Percentiles rank a stretch among this genome's conserved stretches.
Evolutionary conservation across 352 stramenopile species (phyloP).

Genomic region (Phytophthora palmivora): DNA sequence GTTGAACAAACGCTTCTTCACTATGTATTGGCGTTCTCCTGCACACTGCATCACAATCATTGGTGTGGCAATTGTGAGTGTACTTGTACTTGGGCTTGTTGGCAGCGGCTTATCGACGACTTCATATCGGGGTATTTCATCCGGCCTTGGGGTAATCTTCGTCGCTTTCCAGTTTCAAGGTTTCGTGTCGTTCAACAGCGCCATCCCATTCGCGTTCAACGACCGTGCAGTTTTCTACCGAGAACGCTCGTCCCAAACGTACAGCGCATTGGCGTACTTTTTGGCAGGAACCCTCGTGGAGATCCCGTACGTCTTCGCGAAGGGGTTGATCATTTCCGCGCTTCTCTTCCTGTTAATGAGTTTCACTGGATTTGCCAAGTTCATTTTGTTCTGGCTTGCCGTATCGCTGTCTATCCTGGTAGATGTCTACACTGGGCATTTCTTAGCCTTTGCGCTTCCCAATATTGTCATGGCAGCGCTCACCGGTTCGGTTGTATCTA

Average conservation of each 20-base stretch:
- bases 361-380: constrained; percentile 46
- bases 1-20: constrained; percentile 23
- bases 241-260: constrained; percentile 81
- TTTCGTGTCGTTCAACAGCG: constrained; percentile 65
- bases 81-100: constrained; percentile 8
- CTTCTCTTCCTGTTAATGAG: constrained; percentile 43
- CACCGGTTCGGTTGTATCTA: constrained; percentile 40
- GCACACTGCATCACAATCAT: constrained; percentile 19
- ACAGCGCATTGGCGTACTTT: constrained; percentile 62
- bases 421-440: constrained; percentile 72
- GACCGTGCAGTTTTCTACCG: constrained; percentile 70
- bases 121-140: constrained; percentile 15
- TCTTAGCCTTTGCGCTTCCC: constrained; percentile 57
- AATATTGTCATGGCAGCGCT: constrained; percentile 41
- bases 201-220: constrained; percentile 66
- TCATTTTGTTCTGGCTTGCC: constrained; percentile 72
- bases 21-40: constrained; percentile 37
- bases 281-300: constrained; percentile 30
- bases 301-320: constrained; percentile 23
- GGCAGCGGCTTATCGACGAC: neutral
- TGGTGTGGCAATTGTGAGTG: neutral
- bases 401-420: constrained; percentile 61
- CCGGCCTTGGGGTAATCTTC: constrained; percentile 19
- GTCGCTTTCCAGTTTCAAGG: constrained; percentile 47
- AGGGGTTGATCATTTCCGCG: constrained; percentile 12